These are phyloP conservation scores for Actinomucor elegans DNA, from an alignment of 371 early-diverging fungal species.

Conservation along the genomic window DNA sequence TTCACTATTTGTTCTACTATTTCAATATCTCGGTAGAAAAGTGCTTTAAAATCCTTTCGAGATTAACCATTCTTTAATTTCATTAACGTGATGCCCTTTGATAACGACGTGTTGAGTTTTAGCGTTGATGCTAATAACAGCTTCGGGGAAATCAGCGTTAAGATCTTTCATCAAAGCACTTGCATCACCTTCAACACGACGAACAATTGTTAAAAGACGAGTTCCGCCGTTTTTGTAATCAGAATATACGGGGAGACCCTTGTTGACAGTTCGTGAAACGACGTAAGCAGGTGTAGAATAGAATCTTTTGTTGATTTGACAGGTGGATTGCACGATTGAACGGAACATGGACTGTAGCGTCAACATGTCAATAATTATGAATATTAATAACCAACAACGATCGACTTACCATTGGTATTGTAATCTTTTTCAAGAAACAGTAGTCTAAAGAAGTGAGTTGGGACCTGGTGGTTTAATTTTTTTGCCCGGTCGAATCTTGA, in stretches of 20 bases:
- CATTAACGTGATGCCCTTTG: constrained; percentile 53
- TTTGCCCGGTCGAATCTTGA: too few relatives aligned
- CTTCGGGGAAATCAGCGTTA: constrained; percentile 35
- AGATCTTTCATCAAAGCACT: constrained; percentile 49
- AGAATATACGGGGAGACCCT: constrained; percentile 71
- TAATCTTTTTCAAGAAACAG: too few relatives aligned
- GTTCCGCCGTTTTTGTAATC: constrained; percentile 73
- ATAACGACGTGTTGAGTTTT: constrained; percentile 52
- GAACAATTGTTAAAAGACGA: constrained; percentile 65
- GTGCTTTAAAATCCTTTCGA: constrained; percentile 62
- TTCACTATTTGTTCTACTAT: too few relatives aligned
- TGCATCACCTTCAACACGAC: constrained; percentile 74
- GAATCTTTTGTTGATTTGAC: constrained; percentile 21
- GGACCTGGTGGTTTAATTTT: too few relatives aligned
- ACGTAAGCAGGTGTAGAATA: constrained; percentile 48
- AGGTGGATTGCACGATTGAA: constrained; percentile 7
- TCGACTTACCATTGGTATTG: too few relatives aligned
- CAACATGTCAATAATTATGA: not conserved
- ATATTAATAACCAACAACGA: too few relatives aligned
- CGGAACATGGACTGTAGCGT: constrained; percentile 19
- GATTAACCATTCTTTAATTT: constrained; percentile 61
- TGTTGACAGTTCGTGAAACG: constrained; percentile 59
- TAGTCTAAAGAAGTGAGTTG: too few relatives aligned
- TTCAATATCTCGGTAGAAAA: too few relatives aligned
- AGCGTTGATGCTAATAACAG: constrained; percentile 33